Evolutionary conservation across 2,329 filamentous ascomycete species (phyloP).

Genomic region (Colletotrichum phormii): DNA sequence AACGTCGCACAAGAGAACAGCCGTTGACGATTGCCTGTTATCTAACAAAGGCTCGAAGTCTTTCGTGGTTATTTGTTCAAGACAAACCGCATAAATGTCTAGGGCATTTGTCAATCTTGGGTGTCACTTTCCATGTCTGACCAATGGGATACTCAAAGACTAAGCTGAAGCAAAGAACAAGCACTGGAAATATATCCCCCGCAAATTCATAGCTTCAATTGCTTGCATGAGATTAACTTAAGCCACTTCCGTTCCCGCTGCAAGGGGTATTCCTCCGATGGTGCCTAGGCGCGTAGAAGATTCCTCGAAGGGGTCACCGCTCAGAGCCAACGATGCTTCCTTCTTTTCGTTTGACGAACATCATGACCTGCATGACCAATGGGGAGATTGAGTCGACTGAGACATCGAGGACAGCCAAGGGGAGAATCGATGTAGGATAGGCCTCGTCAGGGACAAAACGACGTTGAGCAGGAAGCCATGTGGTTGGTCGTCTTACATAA

Average conservation of each 20-base stretch:
- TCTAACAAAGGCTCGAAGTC: not conserved
- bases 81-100: not conserved
- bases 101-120: slow-evolving; percentile 1
- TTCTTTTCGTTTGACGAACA: not conserved
- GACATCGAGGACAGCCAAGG: not conserved
- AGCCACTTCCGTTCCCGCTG: not conserved
- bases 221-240: not conserved
- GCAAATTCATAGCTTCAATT: not conserved
- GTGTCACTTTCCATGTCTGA: not conserved
- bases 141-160: not conserved
- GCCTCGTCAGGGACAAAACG: not conserved
- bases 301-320: too few relatives aligned
- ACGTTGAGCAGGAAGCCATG: not conserved
- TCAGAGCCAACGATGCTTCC: not conserved
- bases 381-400: not conserved
- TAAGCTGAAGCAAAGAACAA: not conserved
- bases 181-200: too few relatives aligned
- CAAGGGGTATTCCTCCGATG: not conserved
- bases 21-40: not conserved
- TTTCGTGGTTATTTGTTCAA: not conserved
- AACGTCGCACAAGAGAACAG: not conserved
- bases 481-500: slow-evolving; percentile 22
- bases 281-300: not conserved
- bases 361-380: not conserved
- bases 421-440: not conserved